Evolutionary conservation across 2,329 filamentous ascomycete species (phyloP).

Genomic region (Chaetomium olivaceum): DNA sequence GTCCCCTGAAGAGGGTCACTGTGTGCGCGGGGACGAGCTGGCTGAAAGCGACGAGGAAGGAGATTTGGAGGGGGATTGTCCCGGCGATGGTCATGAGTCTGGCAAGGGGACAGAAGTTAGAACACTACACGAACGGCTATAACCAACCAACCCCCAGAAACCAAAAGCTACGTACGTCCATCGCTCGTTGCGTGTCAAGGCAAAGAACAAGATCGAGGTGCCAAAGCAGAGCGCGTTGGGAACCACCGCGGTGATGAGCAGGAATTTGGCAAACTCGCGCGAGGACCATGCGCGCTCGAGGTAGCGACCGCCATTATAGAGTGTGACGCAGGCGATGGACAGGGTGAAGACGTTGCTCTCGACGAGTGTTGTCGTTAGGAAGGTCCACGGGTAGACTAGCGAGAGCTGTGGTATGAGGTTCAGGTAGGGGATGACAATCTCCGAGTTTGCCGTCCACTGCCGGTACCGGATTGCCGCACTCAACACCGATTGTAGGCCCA

Average conservation of each 20-base stretch:
- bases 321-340: conserved; percentile 70
- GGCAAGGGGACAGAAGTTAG: conserved; percentile 19
- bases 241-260: conserved; percentile 73
- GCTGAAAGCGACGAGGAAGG: conserved; percentile 95
- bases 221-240: conserved; percentile 75
- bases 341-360: conserved; percentile 93
- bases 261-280: conserved; percentile 86
- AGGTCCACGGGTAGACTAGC: conserved; percentile 89
- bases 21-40: conserved; percentile 97
- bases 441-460: conserved; percentile 63
- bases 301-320: conserved; percentile 93
- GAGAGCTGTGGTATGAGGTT: conserved; percentile 82
- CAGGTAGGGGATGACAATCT: conserved; percentile 80
- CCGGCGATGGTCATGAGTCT: conserved; percentile 83
- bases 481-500: conserved; percentile 76
- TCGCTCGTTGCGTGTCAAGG: conserved; percentile 64
- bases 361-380: conserved; percentile 80
- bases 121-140: background rate
- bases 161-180: conserved; percentile 58
- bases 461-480: conserved; percentile 76
- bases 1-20: conserved; percentile 85
- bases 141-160: background rate
- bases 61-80: conserved; percentile 84
- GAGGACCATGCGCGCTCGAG: conserved; percentile 95
- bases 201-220: conserved; percentile 69